Evolutionary conservation across 2,329 filamentous ascomycete species (phyloP), one percentile per base, ranked within the genome.

Genomic region (Lecanosticta acicola): DNA sequence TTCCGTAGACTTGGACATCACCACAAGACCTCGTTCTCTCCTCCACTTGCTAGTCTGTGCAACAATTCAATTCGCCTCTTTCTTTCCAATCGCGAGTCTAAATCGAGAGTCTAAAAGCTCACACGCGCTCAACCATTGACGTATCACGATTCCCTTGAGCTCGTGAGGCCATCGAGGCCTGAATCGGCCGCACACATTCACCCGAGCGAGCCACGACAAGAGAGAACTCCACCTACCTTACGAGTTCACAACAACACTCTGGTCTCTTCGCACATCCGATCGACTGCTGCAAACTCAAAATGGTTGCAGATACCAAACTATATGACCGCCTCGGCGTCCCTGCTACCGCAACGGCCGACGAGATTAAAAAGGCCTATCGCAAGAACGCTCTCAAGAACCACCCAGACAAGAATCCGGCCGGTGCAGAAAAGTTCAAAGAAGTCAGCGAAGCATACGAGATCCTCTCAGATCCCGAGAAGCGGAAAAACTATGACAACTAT

Each of bases 381-480:
- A 95, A 95, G 76, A 79, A 83, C 45, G 91, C 91, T 44, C 71
- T 97, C 33, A 67, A 67, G 55, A 90, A 82, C 71, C 93, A 98
- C 65, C 93, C 93, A 4, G 93, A 98, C 75, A 98, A 97, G 77
- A 98, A 97, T 77, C 82, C 89, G 21, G 72, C 81, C 42, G 87
- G 91, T 7, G 76, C 81, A 50, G 93, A 97, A 66, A 96, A 91
- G 70, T 98, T 98, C 77, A 98, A 98, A 72, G 93, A 97, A 68
- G 86, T 89, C 55, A 95, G 89, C 1, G 90, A 97, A 72, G 93
- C 93, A 46, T 98, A 96, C 73, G 93, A 98, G 71, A 94, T 98
- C 59, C 82, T 98, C 2, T 94, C 88, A 51, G 93, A 98, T 62
- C 90, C 91, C 49, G 90, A 97, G 66, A 98, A 97, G 72, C 85